phyloP scores from a whole-genome alignment of 129 eudicot species.

The Sambucus nigra region DNA sequence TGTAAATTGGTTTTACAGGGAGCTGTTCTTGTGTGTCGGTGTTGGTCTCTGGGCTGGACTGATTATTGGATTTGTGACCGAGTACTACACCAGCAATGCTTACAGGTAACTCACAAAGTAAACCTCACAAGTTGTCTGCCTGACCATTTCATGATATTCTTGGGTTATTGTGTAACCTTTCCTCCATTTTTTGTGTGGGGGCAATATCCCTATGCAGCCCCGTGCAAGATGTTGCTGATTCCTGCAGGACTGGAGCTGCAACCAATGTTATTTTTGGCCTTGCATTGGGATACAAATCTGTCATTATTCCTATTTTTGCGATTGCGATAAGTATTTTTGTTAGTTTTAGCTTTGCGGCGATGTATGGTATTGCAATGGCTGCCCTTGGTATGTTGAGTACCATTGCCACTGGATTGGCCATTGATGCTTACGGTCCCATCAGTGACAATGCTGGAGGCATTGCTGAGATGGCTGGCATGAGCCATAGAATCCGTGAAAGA shows the following conservation, averaged over 20 bases:
- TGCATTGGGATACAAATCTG: slow-evolving; percentile 90
- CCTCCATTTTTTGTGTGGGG: background rate
- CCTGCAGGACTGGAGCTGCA: slow-evolving; percentile 88
- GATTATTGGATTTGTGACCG: slow-evolving; percentile 65
- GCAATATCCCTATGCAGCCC: slow-evolving; percentile 33
- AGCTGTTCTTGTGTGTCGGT: slow-evolving; percentile 55
- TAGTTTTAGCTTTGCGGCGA: slow-evolving; percentile 78
- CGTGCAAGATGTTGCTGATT: slow-evolving; percentile 89
- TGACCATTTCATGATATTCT: background rate
- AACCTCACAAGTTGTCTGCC: background rate
- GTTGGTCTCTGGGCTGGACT: slow-evolving; percentile 82
- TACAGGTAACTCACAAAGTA: slow-evolving; percentile 32
- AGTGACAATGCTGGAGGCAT: slow-evolving; percentile 93
- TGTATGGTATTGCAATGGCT: slow-evolving; percentile 81
- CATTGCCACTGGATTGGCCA: slow-evolving; percentile 87
- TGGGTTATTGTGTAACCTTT: background rate
- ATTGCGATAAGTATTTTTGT: slow-evolving; percentile 69
- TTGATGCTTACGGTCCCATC: slow-evolving; percentile 88
- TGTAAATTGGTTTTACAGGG: slow-evolving; percentile 28
- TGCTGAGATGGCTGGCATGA: slow-evolving; percentile 97
- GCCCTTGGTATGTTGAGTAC: slow-evolving; percentile 90
- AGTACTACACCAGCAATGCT: slow-evolving; percentile 76
- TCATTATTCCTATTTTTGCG: slow-evolving; percentile 79
- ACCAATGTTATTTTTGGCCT: slow-evolving; percentile 86
- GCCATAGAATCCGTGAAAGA: slow-evolving; percentile 79